Percentiles rank a stretch among this genome's conserved stretches.
Conservation (phyloP, 2,329 filamentous ascomycete species). For the Taxawa tesnikishii region DNA sequence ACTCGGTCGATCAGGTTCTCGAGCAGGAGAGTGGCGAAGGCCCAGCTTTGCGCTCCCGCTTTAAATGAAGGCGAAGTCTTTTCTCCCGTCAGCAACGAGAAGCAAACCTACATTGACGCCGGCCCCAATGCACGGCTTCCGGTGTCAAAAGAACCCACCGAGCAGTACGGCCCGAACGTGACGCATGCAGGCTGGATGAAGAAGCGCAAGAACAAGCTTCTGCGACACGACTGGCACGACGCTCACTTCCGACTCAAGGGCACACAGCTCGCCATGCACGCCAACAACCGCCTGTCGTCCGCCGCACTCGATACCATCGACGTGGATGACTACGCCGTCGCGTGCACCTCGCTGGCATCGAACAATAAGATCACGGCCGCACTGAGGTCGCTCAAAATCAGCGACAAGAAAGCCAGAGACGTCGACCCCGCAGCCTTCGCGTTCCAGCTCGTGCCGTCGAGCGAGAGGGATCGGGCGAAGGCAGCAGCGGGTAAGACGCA, state of each 20-base stretch:
- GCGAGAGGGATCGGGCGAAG: constrained; percentile 34
- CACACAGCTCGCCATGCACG: constrained; percentile 54
- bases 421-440: constrained; percentile 51
- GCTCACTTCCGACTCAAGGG: constrained; percentile 74
- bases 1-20: constrained; percentile 19
- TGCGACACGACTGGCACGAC: constrained; percentile 88
- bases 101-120: constrained; percentile 17
- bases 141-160: constrained; percentile 8
- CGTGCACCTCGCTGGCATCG: constrained; percentile 64
- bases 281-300: constrained; percentile 37
- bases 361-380: constrained; percentile 74
- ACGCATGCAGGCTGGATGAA: constrained; percentile 77
- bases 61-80: constrained; percentile 13
- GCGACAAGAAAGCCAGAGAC: constrained; percentile 36
- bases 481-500: constrained; percentile 64
- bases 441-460: constrained; percentile 69
- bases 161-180: constrained; percentile 19
- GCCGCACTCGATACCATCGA: constrained; percentile 70
- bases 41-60: constrained; percentile 54
- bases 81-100: constrained; percentile 10
- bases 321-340: constrained; percentile 79
- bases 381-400: constrained; percentile 63
- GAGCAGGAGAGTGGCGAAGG: constrained; percentile 38
- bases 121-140: constrained; percentile 28
- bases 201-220: constrained; percentile 79